phyloP scores from a whole-genome alignment of 164 flowering plant species.

The Chimonanthus salicifolius region DNA sequence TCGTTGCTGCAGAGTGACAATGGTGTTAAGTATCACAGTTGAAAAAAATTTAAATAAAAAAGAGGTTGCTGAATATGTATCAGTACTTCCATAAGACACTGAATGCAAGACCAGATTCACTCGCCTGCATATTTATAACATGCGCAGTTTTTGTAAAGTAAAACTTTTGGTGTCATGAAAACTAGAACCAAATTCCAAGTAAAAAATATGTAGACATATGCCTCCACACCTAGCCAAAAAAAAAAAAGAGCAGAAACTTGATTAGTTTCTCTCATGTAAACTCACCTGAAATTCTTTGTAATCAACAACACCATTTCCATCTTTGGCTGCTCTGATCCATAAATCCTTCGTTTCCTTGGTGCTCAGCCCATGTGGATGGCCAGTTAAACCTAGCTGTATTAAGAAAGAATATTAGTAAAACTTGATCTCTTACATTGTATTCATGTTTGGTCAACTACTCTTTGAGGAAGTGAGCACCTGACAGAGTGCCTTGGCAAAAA shows the following conservation, averaged over 20 bases:
- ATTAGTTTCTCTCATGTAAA: not conserved
- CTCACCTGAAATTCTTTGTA: slow-evolving; percentile 76
- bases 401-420: slow-evolving; percentile 4
- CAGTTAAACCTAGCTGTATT: slow-evolving; percentile 67
- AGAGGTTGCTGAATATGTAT: too few species aligned
- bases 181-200: too few species aligned
- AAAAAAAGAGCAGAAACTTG: too few species aligned
- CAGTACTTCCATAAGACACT: too few species aligned
- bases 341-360: slow-evolving; percentile 61
- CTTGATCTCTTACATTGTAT: not conserved
- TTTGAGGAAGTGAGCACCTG: slow-evolving; percentile 40
- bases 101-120: too few species aligned
- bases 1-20: slow-evolving; percentile 41
- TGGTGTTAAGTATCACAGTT: too few species aligned
- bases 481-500: slow-evolving; percentile 79
- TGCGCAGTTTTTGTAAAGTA: too few species aligned
- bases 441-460: not conserved
- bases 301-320: slow-evolving; percentile 74
- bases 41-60: too few species aligned
- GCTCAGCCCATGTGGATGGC: slow-evolving; percentile 64
- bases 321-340: slow-evolving; percentile 81
- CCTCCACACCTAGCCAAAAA: too few species aligned
- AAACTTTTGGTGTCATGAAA: too few species aligned
- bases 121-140: too few species aligned
- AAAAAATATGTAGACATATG: too few species aligned